Conservation (phyloP, 208 protist species). For the Crithidia sp. region DNA sequence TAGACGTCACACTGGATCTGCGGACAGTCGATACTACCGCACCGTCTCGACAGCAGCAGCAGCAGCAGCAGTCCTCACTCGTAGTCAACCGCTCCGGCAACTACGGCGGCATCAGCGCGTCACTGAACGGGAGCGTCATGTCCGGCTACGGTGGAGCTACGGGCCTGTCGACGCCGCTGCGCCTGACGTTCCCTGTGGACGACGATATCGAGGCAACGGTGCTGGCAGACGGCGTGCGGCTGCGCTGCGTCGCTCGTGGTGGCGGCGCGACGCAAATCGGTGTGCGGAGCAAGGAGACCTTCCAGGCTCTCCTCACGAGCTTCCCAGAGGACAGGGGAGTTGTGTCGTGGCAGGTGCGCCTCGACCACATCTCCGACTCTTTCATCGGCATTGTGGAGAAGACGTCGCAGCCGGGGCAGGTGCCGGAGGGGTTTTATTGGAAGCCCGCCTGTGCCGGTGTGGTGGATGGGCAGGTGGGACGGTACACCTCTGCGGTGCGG, state of each 20-base stretch:
- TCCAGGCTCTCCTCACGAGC: slow-evolving; percentile 38
- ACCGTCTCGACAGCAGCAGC: slow-evolving; percentile 1
- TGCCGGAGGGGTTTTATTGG: slow-evolving; percentile 88
- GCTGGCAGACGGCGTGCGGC: slow-evolving; percentile 53
- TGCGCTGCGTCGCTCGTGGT: slow-evolving; percentile 61
- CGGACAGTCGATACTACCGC: slow-evolving; percentile 21
- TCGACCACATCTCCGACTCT: slow-evolving; percentile 66
- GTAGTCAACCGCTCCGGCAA: slow-evolving; percentile 3
- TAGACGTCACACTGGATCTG: slow-evolving; percentile 71
- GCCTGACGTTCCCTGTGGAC: slow-evolving; percentile 69
- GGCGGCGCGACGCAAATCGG: slow-evolving; percentile 64
- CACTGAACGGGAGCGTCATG: slow-evolving; percentile 15
- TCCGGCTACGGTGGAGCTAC: not conserved
- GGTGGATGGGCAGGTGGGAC: slow-evolving; percentile 65
- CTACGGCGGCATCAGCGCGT: not conserved
- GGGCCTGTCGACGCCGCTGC: slow-evolving; percentile 23
- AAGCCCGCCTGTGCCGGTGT: slow-evolving; percentile 58
- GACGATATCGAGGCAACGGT: slow-evolving; percentile 66
- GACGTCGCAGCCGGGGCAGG: slow-evolving; percentile 24
- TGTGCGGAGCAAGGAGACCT: slow-evolving; percentile 77
- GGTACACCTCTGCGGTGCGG: slow-evolving; percentile 34
- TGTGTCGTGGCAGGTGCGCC: slow-evolving; percentile 73
- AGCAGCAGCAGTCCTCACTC: not conserved
- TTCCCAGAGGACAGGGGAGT: slow-evolving; percentile 63
- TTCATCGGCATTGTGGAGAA: slow-evolving; percentile 84